These are phyloP conservation scores for Pseudogymnoascus sp. DNA, from an alignment of 2,329 filamentous ascomycete genomes.

Conservation along the genomic window DNA sequence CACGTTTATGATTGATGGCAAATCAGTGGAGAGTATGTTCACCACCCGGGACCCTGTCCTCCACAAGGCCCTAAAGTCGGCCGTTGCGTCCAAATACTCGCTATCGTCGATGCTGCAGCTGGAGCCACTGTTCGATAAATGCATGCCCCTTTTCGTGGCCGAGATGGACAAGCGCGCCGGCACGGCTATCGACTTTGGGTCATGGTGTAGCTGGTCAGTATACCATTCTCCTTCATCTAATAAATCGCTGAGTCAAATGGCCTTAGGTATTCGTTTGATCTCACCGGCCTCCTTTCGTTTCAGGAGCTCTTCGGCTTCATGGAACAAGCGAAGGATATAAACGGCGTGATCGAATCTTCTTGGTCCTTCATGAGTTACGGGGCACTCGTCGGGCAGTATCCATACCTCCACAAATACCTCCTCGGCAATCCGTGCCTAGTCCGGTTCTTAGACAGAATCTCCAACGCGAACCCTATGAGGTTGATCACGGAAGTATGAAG, in stretches of 20 bases:
- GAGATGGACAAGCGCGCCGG: slow-evolving; percentile 25
- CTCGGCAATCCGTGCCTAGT: not conserved
- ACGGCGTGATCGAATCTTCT: slow-evolving; percentile 12
- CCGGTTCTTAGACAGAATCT: not conserved
- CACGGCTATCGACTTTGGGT: not conserved
- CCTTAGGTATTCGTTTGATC: slow-evolving; percentile 13
- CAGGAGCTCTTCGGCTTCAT: slow-evolving; percentile 12
- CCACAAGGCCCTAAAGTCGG: slow-evolving; percentile 32
- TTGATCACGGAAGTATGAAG: not conserved
- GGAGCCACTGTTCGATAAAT: slow-evolving; percentile 39
- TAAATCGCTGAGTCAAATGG: not conserved
- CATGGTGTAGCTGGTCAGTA: not conserved
- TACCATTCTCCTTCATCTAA: not conserved
- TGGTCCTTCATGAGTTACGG: slow-evolving; percentile 6
- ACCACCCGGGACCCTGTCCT: slow-evolving; percentile 28
- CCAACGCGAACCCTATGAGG: not conserved
- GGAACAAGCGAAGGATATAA: slow-evolving; percentile 11
- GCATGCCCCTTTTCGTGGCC: slow-evolving; percentile 32
- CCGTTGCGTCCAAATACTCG: slow-evolving; percentile 36
- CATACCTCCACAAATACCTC: slow-evolving; percentile 8
- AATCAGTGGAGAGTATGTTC: slow-evolving; percentile 17
- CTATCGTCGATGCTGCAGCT: slow-evolving; percentile 39
- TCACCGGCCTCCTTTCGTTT: slow-evolving; percentile 13
- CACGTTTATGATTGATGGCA: not conserved
- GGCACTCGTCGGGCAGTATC: slow-evolving; percentile 3